Conservation (phyloP, 1,284 basidiomycete genomes). For the Phellopilus nigrolimitatus region DNA sequence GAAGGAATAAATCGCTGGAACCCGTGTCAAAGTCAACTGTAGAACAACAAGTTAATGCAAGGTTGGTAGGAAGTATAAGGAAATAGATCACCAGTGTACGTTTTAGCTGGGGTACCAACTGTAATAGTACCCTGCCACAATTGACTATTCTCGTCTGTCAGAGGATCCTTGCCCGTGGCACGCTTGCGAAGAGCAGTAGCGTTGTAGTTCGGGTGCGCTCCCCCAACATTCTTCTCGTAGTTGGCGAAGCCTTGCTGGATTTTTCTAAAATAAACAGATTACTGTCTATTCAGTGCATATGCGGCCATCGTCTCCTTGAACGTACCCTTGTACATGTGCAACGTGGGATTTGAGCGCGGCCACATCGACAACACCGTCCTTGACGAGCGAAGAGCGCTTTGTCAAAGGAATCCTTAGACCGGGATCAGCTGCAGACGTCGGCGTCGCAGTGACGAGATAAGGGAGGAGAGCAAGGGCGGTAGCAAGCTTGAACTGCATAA, state of each 20-base stretch:
- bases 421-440: not conserved
- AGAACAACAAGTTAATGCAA: not conserved
- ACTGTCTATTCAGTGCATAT: not conserved
- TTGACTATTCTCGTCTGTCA: conserved; percentile 10
- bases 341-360: conserved; percentile 12
- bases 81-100: conserved; percentile 8
- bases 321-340: conserved; percentile 12
- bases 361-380: conserved; percentile 17
- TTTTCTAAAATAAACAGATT: conserved; percentile 5
- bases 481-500: conserved; percentile 16
- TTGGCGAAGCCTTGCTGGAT: conserved; percentile 16
- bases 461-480: conserved; percentile 17
- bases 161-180: conserved; percentile 13
- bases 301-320: not conserved
- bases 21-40: conserved; percentile 26
- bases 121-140: conserved; percentile 15
- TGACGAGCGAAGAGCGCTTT: conserved; percentile 7
- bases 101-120: conserved; percentile 16
- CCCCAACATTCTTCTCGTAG: conserved; percentile 20
- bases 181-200: conserved; percentile 3
- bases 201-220: conserved; percentile 15
- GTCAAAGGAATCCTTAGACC: conserved; percentile 21
- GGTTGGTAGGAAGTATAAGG: not conserved
- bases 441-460: conserved; percentile 13
- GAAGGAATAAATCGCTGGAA: conserved; percentile 24